Percentiles rank a stretch among this genome's conserved stretches.
Conservation (phyloP, 345 rosid species). For the Brassica cretica region DNA sequence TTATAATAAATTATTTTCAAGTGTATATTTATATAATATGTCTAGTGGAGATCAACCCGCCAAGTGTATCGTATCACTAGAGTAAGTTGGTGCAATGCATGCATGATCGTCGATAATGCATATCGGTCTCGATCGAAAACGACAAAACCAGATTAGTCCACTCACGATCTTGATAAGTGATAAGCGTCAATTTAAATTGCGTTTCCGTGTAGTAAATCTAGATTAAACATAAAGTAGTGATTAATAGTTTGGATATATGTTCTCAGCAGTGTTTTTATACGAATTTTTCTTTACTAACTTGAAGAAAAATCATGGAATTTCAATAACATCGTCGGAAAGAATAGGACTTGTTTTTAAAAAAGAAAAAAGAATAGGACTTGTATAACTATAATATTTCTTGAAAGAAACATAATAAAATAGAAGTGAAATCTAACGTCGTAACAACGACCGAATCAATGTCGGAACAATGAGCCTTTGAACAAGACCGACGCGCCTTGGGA, state of each 20-base stretch:
- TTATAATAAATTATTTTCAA: neutral
- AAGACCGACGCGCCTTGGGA: slow-evolving; percentile 36
- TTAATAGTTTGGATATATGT: too few species aligned
- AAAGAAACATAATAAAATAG: slow-evolving; percentile 24
- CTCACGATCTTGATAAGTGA: neutral
- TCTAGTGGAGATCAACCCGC: slow-evolving; percentile 24
- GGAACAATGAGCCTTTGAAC: slow-evolving; percentile 20
- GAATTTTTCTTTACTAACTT: too few species aligned
- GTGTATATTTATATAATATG: neutral
- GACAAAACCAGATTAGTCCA: slow-evolving; percentile 23
- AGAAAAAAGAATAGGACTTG: neutral
- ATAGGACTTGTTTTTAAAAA: too few species aligned
- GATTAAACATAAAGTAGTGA: too few species aligned
- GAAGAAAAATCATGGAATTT: too few species aligned
- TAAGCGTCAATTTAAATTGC: too few species aligned
- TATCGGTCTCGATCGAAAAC: slow-evolving; percentile 25
- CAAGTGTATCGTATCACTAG: neutral
- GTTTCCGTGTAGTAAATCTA: too few species aligned
- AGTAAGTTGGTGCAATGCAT: slow-evolving; percentile 11
- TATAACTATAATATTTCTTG: neutral
- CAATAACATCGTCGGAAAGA: too few species aligned
- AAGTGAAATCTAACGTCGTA: slow-evolving; percentile 7
- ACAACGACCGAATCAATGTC: slow-evolving; percentile 41
- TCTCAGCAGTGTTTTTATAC: too few species aligned
- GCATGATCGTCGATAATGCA: slow-evolving; percentile 31